Evolutionary conservation across 257 asterid genomes (phyloP).

Genomic region (Solanum tacnaense): DNA sequence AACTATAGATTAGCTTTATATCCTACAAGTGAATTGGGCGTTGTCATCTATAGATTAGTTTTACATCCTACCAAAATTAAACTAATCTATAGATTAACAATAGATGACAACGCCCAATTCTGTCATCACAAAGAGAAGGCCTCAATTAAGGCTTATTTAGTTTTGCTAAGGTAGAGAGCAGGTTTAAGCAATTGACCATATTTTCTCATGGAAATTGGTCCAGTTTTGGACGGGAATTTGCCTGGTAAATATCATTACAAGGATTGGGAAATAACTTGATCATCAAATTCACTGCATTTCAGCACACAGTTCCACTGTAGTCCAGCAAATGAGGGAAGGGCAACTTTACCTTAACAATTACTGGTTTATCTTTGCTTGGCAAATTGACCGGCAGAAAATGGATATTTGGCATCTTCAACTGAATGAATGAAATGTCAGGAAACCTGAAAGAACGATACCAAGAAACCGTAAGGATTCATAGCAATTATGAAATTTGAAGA

Average conservation of each 20-base stretch:
- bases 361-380: constrained; percentile 71
- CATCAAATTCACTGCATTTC: neutral
- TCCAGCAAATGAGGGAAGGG: neutral
- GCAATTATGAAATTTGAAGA: neutral
- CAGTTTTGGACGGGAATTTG: neutral
- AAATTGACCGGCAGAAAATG: constrained; percentile 89
- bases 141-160: neutral
- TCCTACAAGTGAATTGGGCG: neutral
- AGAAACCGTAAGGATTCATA: neutral
- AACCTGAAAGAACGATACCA: constrained; percentile 41
- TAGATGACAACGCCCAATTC: neutral
- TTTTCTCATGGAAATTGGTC: neutral
- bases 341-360: constrained; percentile 58
- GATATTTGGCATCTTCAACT: constrained; percentile 84
- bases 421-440: constrained; percentile 59
- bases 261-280: neutral
- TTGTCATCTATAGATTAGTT: neutral
- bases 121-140: neutral
- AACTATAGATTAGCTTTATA: neutral
- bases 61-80: neutral
- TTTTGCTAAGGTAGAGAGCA: neutral
- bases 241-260: neutral
- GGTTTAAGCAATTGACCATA: neutral
- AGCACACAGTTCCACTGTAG: neutral
- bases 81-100: neutral